A percentile compares a stretch with the other conserved stretches of the same genome.
phyloP scores from a whole-genome alignment of 2,329 filamentous ascomycete genomes.

The Ophiocordyceps camponoti-leonardi region DNA sequence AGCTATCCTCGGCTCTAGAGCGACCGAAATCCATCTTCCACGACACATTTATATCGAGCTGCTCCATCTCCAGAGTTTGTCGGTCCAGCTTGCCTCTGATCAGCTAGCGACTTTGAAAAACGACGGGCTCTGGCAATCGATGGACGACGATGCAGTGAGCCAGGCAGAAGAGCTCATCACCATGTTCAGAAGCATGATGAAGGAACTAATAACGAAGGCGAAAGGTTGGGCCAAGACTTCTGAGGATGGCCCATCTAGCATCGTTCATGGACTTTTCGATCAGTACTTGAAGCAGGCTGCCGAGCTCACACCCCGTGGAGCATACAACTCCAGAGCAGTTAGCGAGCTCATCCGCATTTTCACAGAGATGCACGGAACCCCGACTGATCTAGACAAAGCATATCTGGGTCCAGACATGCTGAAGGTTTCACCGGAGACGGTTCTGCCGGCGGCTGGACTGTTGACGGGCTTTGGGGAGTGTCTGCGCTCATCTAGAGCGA shows the following conservation, averaged over 20 bases:
- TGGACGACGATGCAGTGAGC: conserved; percentile 16
- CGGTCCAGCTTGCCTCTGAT: conserved; percentile 33
- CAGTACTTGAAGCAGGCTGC: conserved; percentile 25
- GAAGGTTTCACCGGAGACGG: conserved; percentile 26
- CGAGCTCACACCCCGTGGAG: conserved; percentile 21
- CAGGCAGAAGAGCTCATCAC: conserved; percentile 27
- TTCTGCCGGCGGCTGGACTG: conserved; percentile 30
- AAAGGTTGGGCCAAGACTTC: conserved; percentile 20
- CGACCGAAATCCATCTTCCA: conserved; percentile 22
- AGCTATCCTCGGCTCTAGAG: conserved; percentile 31
- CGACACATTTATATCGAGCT: conserved; percentile 28
- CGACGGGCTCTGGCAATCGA: conserved; percentile 27
- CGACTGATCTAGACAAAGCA: conserved; percentile 26
- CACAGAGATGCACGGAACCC: conserved; percentile 28
- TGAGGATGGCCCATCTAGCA: conserved; percentile 14
- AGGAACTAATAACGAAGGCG: conserved; percentile 13
- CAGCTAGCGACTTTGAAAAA: conserved; percentile 28
- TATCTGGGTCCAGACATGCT: conserved; percentile 27
- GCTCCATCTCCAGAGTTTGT: conserved; percentile 32
- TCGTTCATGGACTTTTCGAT: conserved; percentile 24
- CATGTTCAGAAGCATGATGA: conserved; percentile 20
- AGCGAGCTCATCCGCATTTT: conserved; percentile 29
- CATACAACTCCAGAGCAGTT: conserved; percentile 38
- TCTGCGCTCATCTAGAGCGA: conserved; percentile 26
- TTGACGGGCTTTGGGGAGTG: conserved; percentile 34